Base-by-base conservation (phyloP, 2,329 filamentous ascomycete genomes). In the Talaromyces sp. region DNA sequence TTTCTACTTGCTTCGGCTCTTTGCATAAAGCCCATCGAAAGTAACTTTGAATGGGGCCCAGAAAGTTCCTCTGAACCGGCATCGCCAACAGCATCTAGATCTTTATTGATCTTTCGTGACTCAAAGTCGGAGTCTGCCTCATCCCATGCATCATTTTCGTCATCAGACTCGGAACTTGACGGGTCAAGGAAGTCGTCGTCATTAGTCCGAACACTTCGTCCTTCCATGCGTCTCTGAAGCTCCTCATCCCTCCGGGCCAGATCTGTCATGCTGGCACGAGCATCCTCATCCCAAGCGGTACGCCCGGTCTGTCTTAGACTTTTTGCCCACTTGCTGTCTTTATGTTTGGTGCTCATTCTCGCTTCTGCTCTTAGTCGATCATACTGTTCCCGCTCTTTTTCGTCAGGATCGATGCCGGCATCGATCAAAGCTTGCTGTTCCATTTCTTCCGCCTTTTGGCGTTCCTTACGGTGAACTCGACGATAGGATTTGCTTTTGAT, bases 401-500 rank as follows among this genome's bases (percentile, higher is more conserved):
- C 86, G 17, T 84, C 85, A 38, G 84, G 74, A 62, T 86, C 81
- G 56, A 85, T 78, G 3, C 84, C 85, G 19, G 83, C 83, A 56
- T 85, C 84, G 53, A 80, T 78, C 56, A 87, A 74, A 43, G 82
- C 81, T 61, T 85, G 80, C 58, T 80, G 78, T 65, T 88, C 85
- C 54, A 81, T 77, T 62, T 85, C 77, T 55, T 83, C 80, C 61
- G 83, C 70, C 64, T 81, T 81, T 70, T 88, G 84, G 14, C 85
- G 80, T 70, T 89, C 90, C 71, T 89, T 96, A 41, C 93, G 87
- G 75, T 97, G 93, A 14, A 97, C 88, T 51, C 92, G 88, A 59
- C 93, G 90, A 72, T 96, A 99, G 0, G 92, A 85, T 75, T 97
- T 99, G 72, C 90, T 95, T 82, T 99, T 99, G 79, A 99, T 99